phyloP scores from a whole-genome alignment of 345 rosid genomes.

The Gossypium bickii region DNA sequence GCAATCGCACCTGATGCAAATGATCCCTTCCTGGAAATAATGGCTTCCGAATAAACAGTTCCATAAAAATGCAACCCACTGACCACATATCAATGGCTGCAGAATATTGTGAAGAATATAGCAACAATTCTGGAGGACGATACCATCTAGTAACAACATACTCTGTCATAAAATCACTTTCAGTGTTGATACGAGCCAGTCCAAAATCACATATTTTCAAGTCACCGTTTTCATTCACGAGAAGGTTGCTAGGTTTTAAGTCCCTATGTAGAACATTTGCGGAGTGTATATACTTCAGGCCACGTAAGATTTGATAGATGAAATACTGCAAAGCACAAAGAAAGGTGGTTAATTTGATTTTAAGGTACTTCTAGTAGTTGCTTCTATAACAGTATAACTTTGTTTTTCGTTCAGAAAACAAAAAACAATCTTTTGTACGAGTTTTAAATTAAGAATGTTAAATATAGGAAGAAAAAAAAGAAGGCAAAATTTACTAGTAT shows the following conservation, averaged over 20 bases:
- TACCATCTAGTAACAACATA: constrained; percentile 99
- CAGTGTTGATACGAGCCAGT: constrained; percentile 83
- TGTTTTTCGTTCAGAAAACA: background rate
- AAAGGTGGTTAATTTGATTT: constrained; percentile 12
- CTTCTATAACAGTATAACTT: background rate
- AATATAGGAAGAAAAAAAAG: background rate
- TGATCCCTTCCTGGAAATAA: constrained; percentile 86
- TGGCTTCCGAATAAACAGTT: constrained; percentile 71
- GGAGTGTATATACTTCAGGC: constrained; percentile 86
- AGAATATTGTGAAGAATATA: constrained; percentile 74
- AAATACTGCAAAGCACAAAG: constrained; percentile 60
- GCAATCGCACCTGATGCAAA: constrained; percentile 79
- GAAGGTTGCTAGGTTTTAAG: constrained; percentile 89
- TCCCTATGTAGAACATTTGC: constrained; percentile 95
- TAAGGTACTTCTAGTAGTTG: background rate
- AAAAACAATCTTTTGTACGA: too few relatives aligned
- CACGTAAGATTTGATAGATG: constrained; percentile 92
- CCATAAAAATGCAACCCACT: constrained; percentile 93
- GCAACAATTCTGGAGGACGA: constrained; percentile 86
- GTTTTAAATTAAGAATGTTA: background rate
- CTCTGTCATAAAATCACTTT: constrained; percentile 85
- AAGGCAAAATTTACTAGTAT: background rate
- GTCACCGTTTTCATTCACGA: constrained; percentile 63
- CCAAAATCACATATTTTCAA: constrained; percentile 95
- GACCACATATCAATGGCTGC: constrained; percentile 98